Evolutionary conservation across 345 rosid genomes (phyloP).

Genomic region (Erysimum cheiranthoides): DNA sequence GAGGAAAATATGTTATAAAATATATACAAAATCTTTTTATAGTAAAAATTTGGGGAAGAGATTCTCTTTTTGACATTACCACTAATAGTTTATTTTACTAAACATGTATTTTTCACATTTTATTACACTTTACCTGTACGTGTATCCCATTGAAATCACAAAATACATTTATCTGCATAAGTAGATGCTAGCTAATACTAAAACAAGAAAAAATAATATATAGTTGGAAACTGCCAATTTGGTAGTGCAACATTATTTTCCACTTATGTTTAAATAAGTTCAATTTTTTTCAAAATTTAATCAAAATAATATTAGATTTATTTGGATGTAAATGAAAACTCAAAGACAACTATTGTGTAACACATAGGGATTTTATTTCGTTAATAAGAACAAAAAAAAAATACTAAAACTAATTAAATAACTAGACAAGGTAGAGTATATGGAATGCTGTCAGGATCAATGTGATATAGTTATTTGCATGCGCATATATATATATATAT

Average conservation of each 20-base stretch:
- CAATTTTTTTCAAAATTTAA: neutral
- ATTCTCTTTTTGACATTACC: neutral
- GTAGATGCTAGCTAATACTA: neutral
- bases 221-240: neutral
- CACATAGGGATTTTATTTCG: neutral
- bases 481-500: conserved; percentile 20
- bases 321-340: neutral
- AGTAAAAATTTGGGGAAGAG: neutral
- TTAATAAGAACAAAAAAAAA: neutral
- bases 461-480: conserved; percentile 28
- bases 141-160: conserved; percentile 1
- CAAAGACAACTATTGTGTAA: neutral
- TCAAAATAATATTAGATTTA: neutral
- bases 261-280: neutral
- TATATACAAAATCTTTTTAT: too few relatives aligned
- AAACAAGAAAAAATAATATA: neutral
- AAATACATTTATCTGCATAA: neutral
- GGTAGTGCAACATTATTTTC: neutral
- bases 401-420: neutral
- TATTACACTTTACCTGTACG: neutral
- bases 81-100: too few relatives aligned
- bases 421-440: conserved; percentile 6
- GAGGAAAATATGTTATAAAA: too few relatives aligned
- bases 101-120: neutral
- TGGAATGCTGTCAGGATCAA: conserved; percentile 27